phyloP scores from a whole-genome alignment of 2,329 filamentous ascomycete species.

The Nothophoma quercina region DNA sequence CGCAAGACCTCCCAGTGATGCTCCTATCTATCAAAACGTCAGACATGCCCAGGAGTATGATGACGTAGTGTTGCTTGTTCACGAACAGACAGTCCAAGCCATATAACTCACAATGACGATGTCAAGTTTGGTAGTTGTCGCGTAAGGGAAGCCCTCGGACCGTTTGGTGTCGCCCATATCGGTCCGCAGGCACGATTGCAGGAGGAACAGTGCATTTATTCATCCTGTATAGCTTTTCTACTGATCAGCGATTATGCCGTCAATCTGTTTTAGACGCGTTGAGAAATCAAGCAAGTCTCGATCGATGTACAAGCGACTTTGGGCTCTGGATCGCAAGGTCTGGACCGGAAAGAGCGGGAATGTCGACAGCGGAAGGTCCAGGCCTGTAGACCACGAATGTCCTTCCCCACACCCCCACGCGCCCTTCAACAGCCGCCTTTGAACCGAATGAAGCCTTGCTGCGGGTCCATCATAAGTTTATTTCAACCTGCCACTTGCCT shows the following conservation, averaged over 20 bases:
- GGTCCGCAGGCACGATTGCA: conserved; percentile 15
- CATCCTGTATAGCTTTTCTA: conserved; percentile 4
- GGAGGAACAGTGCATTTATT: conserved; percentile 1
- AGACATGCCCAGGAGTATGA: not conserved
- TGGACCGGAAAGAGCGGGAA: conserved; percentile 8
- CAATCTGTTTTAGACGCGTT: conserved; percentile 5
- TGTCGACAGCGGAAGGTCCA: conserved; percentile 3
- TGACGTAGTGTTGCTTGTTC: conserved; percentile 2
- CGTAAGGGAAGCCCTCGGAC: conserved; percentile 23
- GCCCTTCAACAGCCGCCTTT: conserved; percentile 5
- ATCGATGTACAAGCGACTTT: conserved; percentile 7
- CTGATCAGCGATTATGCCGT: conserved; percentile 6
- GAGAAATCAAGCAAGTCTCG: not conserved
- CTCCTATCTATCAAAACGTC: conserved; percentile 34
- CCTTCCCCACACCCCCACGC: not conserved
- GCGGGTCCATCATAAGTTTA: conserved; percentile 1
- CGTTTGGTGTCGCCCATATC: conserved; percentile 15
- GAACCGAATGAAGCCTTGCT: conserved; percentile 1
- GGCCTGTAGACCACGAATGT: not conserved
- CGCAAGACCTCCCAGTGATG: conserved; percentile 39
- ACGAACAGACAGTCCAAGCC: not conserved
- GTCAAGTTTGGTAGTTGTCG: conserved; percentile 28
- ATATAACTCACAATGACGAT: conserved; percentile 33
- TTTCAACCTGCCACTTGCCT: conserved; percentile 1
- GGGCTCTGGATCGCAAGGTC: conserved; percentile 1